These are phyloP conservation scores for Paraleonurus japonicus DNA, from an alignment of 257 asterid species.

Conservation along the genomic window DNA sequence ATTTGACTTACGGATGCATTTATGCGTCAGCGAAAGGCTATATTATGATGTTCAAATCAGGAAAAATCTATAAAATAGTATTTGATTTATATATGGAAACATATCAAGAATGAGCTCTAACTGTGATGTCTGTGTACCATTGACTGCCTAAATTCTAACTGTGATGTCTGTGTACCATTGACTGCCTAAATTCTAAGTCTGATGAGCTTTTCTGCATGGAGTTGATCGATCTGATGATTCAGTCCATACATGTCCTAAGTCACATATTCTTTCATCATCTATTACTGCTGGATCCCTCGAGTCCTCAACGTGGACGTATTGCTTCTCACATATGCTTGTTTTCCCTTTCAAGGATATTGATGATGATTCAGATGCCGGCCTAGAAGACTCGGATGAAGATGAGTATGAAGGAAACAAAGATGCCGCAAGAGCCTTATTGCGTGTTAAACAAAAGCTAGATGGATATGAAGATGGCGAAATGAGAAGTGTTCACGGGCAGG, in stretches of 20 bases:
- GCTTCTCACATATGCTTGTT: slow-evolving; percentile 27
- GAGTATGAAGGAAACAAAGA: slow-evolving; percentile 91
- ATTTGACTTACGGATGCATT: neutral
- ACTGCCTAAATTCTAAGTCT: neutral
- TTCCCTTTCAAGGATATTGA: slow-evolving; percentile 60
- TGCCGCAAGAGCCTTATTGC: slow-evolving; percentile 97
- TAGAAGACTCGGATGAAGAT: slow-evolving; percentile 74
- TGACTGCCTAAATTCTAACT: neutral
- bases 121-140: neutral
- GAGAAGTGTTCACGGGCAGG: slow-evolving; percentile 96
- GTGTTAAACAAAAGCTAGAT: slow-evolving; percentile 97
- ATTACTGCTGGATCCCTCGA: neutral
- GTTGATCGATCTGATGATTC: neutral
- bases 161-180: neutral
- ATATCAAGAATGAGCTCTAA: neutral
- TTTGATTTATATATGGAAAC: neutral
- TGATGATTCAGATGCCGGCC: slow-evolving; percentile 63
- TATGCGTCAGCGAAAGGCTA: neutral
- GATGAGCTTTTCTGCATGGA: neutral
- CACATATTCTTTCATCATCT: neutral
- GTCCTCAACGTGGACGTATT: slow-evolving; percentile 9
- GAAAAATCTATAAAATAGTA: neutral
- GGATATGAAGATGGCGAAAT: slow-evolving; percentile 99
- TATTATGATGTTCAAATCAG: neutral
- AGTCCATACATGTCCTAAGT: neutral